phyloP scores from a whole-genome alignment of 257 asterid genomes.

The Scutellaria baicalensis region DNA sequence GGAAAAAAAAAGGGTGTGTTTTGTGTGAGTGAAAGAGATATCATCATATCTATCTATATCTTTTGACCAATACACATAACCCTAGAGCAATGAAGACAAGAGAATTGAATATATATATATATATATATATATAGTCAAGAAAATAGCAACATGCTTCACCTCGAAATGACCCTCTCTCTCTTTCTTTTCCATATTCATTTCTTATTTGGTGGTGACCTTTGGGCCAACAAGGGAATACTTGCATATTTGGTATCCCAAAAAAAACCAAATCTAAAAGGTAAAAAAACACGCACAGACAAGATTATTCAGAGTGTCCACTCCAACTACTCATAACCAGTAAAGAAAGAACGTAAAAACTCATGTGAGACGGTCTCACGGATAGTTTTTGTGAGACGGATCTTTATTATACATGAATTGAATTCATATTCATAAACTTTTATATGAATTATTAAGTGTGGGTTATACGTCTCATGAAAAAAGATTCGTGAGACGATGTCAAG shows the following conservation, averaged over 20 bases:
- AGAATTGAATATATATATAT: background rate
- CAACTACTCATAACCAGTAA: background rate
- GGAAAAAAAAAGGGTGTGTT: too few species aligned
- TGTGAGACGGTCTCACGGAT: too few species aligned
- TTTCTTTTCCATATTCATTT: background rate
- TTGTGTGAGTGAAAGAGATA: too few species aligned
- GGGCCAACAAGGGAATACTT: constrained; percentile 5
- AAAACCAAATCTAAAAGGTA: background rate
- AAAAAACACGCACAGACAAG: background rate
- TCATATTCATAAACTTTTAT: too few species aligned
- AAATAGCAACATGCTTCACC: constrained; percentile 7
- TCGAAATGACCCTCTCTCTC: background rate
- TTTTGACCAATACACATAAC: background rate
- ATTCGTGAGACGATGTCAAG: too few species aligned
- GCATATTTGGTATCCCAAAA: constrained; percentile 2
- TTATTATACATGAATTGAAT: too few species aligned
- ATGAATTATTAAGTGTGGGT: too few species aligned
- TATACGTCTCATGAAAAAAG: too few species aligned
- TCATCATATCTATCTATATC: background rate
- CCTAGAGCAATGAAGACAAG: background rate
- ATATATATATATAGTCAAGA: background rate
- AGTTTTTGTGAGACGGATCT: too few species aligned
- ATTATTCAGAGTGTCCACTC: background rate
- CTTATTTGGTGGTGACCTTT: background rate
- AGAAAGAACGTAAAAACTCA: too few species aligned